Evolutionary conservation across 768 basidiomycete genomes (phyloP), one percentile per base, ranked within the genome.

Genomic region (Auricularia cornea): DNA sequence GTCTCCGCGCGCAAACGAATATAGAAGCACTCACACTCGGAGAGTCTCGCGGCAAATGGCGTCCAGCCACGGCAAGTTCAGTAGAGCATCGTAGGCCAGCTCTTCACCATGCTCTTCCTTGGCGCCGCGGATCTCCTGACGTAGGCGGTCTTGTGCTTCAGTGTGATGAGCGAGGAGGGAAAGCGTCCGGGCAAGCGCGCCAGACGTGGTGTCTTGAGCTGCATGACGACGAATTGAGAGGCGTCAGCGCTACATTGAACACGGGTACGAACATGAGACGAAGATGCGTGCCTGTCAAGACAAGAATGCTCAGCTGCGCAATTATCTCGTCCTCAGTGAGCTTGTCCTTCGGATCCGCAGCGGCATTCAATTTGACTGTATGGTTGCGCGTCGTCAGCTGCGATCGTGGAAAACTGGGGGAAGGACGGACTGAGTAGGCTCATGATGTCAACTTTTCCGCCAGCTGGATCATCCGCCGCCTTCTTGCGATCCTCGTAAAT

Each of bases 21-120:
- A 14, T n/a, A 41, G 20, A 20, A n/a, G n/a, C n/a, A 52, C 51
- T 10, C 20, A 52, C n/a, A 52, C 51, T 31, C 63, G 33, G 3
- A 64, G 60, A 3, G 63, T 64, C 33, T 64, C 63, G 62, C 63
- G 63, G 33, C 44, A 60, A 12, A 64, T 38, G 6, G 63, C 63
- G 40, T 64, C 63, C 16, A 64, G 63, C 40, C 20, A 61, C 28
- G 56, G 59, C 28, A 63, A 23, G 54, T 12, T 29, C 30, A 56
- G 29, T 18, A 62, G 35, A 3, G 38, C 52, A 26, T 62, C 52
- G 54, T 62, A 62, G 4, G 16, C 48, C 3, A 62, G 35, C 18
- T 57, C 48, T 20, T 29, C 62, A n/a, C 31, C 38, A 10, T 38
- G 35, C 16, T 31, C 18, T 18, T 38, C n/a, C 35, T 33, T 32